Evolutionary conservation across 352 stramenopile genomes (phyloP).

Genomic region (Phytophthora kernoviae): DNA sequence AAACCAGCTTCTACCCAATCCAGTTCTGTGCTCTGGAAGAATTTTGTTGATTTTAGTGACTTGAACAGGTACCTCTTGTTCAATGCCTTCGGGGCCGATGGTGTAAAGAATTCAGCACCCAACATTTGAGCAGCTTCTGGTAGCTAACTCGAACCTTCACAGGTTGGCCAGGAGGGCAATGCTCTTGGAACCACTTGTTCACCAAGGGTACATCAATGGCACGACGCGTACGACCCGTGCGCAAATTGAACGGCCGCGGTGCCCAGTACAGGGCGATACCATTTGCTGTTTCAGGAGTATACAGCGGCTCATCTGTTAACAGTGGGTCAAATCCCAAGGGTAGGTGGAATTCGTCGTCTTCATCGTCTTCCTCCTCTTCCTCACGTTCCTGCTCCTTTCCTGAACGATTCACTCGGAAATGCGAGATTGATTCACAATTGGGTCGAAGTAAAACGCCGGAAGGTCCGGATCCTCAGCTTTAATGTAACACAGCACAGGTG

Average conservation of each 20-base stretch:
- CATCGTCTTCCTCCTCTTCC: conserved; percentile 48
- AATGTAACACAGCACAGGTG: conserved; percentile 97
- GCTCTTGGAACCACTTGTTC: conserved; percentile 99
- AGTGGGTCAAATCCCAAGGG: conserved; percentile 91
- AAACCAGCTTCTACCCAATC: conserved; percentile 99
- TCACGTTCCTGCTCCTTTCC: conserved; percentile 44
- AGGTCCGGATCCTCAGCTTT: conserved; percentile 95
- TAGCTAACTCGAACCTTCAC: conserved; percentile 99
- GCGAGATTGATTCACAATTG: conserved; percentile 97
- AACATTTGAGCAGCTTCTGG: conserved; percentile 99
- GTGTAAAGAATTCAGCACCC: conserved; percentile 99
- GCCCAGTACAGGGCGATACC: conserved; percentile 99
- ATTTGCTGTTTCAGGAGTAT: conserved; percentile 94
- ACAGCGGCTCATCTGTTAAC: conserved; percentile 93
- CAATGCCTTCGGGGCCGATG: conserved; percentile 92
- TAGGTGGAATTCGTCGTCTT: conserved; percentile 87
- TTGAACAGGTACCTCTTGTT: conserved; percentile 99
- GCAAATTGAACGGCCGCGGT: conserved; percentile 97
- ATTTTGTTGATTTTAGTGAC: conserved; percentile 99
- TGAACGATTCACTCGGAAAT: conserved; percentile 86
- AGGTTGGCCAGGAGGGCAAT: conserved; percentile 97
- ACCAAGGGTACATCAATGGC: conserved; percentile 98
- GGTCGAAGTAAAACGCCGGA: conserved; percentile 97
- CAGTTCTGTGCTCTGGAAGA: conserved; percentile 99
- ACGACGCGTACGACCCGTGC: conserved; percentile 95